Percentiles rank a stretch among this genome's conserved stretches.
phyloP scores from a whole-genome alignment of 2,329 filamentous ascomycete species.

The Conoideocrella luteorostrata region DNA sequence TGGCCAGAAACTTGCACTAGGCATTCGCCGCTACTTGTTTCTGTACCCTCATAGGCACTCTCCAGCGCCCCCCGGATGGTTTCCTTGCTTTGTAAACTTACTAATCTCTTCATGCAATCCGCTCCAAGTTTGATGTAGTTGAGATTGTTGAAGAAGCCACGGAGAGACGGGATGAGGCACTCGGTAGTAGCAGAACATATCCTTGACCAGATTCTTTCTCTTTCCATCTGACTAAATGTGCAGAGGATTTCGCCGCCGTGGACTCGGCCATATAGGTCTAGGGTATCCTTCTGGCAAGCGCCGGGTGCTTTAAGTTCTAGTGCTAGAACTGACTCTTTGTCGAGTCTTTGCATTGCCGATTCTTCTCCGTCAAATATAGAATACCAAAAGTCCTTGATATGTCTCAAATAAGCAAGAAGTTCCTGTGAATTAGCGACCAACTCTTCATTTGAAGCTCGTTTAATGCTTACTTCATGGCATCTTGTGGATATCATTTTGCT shows the following conservation, averaged over 20 bases:
- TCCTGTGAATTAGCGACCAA: not conserved
- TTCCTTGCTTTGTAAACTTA: not conserved
- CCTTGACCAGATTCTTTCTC: constrained; percentile 22
- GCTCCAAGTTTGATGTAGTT: constrained; percentile 22
- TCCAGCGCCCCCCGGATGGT: constrained; percentile 8
- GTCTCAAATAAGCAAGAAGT: constrained; percentile 10
- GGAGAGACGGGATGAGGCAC: constrained; percentile 27
- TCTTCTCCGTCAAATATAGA: constrained; percentile 21
- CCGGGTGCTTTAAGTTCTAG: constrained; percentile 25
- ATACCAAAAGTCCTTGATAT: constrained; percentile 26
- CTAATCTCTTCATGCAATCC: constrained; percentile 9
- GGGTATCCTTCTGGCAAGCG: constrained; percentile 18
- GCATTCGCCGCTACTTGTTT: not conserved
- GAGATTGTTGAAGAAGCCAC: constrained; percentile 30
- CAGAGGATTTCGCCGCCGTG: constrained; percentile 24
- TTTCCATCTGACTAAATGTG: constrained; percentile 21
- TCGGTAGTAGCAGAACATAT: constrained; percentile 16
- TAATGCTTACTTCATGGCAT: constrained; percentile 22
- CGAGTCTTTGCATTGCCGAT: constrained; percentile 20
- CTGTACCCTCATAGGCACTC: not conserved
- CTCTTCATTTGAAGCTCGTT: constrained; percentile 1
- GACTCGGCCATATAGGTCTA: constrained; percentile 20
- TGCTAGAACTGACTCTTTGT: constrained; percentile 22
- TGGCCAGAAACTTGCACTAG: constrained; percentile 5
- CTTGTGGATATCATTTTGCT: constrained; percentile 12